Conservation (phyloP, 225 moss, liverwort and hornwort species). For the Takakia lepidozioides region DNA sequence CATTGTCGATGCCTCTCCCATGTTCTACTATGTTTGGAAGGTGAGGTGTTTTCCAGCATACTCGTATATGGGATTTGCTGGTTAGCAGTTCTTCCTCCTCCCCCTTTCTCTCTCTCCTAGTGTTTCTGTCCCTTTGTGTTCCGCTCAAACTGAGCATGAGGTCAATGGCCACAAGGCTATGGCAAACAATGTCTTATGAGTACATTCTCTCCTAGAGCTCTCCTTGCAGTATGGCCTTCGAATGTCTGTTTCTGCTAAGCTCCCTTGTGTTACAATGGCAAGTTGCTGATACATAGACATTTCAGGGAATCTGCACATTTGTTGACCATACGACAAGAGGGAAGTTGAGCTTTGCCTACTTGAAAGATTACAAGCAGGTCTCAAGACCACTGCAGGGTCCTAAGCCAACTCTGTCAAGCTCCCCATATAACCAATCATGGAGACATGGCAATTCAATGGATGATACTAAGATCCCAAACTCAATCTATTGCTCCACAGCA, state of each 20-base stretch:
- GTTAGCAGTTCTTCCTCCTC: no score
- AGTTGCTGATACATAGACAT: slow-evolving; percentile 13
- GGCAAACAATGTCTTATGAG: no score
- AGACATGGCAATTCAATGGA: slow-evolving; percentile 22
- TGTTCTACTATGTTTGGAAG: slow-evolving; percentile 97
- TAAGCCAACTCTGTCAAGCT: slow-evolving; percentile 18
- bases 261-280: background rate
- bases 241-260: no score
- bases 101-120: no score
- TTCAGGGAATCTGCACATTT: slow-evolving; percentile 80
- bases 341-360: slow-evolving; percentile 72
- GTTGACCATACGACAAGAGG: slow-evolving; percentile 70
- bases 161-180: no score
- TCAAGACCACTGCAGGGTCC: slow-evolving; percentile 25
- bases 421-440: slow-evolving; percentile 24
- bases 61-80: background rate
- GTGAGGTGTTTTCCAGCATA: slow-evolving; percentile 23
- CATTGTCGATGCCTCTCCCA: slow-evolving; percentile 86
- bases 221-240: no score
- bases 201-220: no score
- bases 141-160: no score
- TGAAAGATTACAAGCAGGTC: slow-evolving; percentile 53
- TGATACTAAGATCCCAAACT: slow-evolving; percentile 15
- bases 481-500: slow-evolving; percentile 20
- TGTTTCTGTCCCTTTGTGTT: no score